A percentile compares a stretch with the other conserved stretches of the same genome.
Evolutionary conservation across 768 basidiomycete genomes (phyloP).

Genomic region (Roridomyces roridus): DNA sequence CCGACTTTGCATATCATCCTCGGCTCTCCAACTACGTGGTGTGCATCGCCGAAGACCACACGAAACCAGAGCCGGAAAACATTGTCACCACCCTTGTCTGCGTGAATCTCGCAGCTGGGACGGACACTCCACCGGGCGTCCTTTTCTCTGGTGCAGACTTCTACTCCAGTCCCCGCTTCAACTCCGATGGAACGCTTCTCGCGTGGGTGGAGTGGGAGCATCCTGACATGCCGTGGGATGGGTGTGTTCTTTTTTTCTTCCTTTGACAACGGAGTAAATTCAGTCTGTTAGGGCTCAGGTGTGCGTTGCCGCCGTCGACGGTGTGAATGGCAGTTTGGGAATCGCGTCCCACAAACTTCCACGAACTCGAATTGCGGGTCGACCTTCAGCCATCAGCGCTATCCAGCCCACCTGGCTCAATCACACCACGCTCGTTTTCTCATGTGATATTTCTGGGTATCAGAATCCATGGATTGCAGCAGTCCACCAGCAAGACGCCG

Average conservation of each 20-base stretch:
- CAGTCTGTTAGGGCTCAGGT: background rate
- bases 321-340: background rate
- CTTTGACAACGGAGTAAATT: too few species aligned
- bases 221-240: conserved; percentile 20
- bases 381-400: background rate
- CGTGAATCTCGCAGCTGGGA: too few species aligned
- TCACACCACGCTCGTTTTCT: conserved; percentile 49
- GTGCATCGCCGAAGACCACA: conserved; percentile 63
- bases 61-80: conserved; percentile 41
- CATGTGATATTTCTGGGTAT: conserved; percentile 57
- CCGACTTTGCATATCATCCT: conserved; percentile 57
- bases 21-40: conserved; percentile 46
- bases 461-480: conserved; percentile 51
- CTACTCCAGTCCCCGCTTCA: conserved; percentile 5
- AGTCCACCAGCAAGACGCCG: background rate
- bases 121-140: background rate
- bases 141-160: conserved; percentile 12
- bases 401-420: conserved; percentile 11
- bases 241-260: background rate
- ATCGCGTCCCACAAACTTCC: background rate
- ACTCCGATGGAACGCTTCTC: conserved; percentile 5
- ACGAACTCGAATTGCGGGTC: background rate
- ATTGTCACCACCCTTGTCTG: conserved; percentile 54
- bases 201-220: conserved; percentile 10
- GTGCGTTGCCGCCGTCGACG: conserved; percentile 8